Conservation (phyloP, 805 yeast species). For the Brettanomyces sp. region DNA sequence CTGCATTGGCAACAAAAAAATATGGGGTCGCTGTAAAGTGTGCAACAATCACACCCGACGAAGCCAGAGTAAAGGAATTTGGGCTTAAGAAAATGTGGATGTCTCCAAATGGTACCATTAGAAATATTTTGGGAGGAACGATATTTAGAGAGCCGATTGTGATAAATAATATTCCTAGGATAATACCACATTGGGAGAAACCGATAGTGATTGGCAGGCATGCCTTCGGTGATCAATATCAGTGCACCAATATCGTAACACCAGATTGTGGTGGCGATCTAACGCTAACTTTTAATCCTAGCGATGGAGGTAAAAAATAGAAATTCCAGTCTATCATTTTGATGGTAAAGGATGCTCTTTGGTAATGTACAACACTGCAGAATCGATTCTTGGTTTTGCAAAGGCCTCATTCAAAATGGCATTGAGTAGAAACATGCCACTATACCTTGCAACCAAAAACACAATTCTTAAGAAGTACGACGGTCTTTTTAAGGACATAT, state of each 20-base stretch:
- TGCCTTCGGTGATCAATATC: conserved; percentile 95
- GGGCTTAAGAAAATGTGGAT: conserved; percentile 92
- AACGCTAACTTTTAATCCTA: conserved; percentile 68
- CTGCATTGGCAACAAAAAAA: conserved; percentile 82
- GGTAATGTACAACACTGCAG: conserved; percentile 94
- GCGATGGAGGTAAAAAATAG: conserved; percentile 47
- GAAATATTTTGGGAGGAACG: conserved; percentile 93
- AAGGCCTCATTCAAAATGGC: conserved; percentile 87
- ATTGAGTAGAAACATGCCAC: conserved; percentile 62
- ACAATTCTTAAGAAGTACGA: conserved; percentile 91
- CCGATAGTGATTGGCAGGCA: conserved; percentile 97
- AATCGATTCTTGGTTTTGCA: conserved; percentile 87
- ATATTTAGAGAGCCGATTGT: conserved; percentile 96
- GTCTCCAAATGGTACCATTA: conserved; percentile 94
- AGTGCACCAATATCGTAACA: conserved; percentile 78
- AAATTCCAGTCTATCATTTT: conserved; percentile 59
- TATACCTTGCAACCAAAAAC: conserved; percentile 87
- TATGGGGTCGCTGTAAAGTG: conserved; percentile 93
- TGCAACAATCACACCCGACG: conserved; percentile 98
- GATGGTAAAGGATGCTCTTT: conserved; percentile 72
- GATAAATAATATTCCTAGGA: conserved; percentile 74
- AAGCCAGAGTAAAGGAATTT: conserved; percentile 89
- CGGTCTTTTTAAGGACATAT: conserved; percentile 91
- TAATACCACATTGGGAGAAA: conserved; percentile 87
- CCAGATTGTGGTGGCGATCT: conserved; percentile 71